Base-by-base conservation (phyloP, 441 rosid species). In the Macaranga tanarius region DNA sequence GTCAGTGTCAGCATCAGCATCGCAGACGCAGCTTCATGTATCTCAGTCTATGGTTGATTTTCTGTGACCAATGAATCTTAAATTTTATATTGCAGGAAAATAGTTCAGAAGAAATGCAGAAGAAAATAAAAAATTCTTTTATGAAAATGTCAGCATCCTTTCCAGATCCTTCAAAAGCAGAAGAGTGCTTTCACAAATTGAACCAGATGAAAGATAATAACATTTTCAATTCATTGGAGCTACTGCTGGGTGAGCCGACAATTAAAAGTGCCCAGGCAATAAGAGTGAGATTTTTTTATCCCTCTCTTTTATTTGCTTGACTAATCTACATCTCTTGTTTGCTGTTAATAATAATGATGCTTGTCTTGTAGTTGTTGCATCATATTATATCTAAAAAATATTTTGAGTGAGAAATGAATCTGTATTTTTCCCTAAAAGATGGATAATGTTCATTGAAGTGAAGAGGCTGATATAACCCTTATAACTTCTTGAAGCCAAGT, bases 161-260 rank as follows among this genome's bases (percentile, higher is more conserved):
- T 82, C 85, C 86, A 68, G 95, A 93, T 80, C 88, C 93, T 73
- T 79, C 80, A 56, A 86, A 87, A 82, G 94, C 99, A 67, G 92
- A 85, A 81, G 92, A 82, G 58, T 83, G 82, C 81, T 90, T 92
- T 81, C 75, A 85, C 77, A 88, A 84, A 72, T 74, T 95, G 84
- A 86, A 84, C 72, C 86, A 83, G 79, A 76, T 86, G 87, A 89
- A 86, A 76, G 96, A 93, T 70, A 75, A 80, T 65, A 77, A 82
- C 60, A 84, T 89, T 71, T 91, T 93, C 79, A 82, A 80, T 69
- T 77, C 77, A 25, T 82, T 95, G 78, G 84, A 80, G 76, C 75
- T 61, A 72, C 79, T 93, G 78, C 73, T 95, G 87, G 85, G 83
- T 79, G 88, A 87, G 73, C 69, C 34, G 69, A 77, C 86, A 60